Evolutionary conservation across 805 yeast genomes (phyloP), one percentile per base, ranked within the genome.

Genomic region (Starmerella geochares): DNA sequence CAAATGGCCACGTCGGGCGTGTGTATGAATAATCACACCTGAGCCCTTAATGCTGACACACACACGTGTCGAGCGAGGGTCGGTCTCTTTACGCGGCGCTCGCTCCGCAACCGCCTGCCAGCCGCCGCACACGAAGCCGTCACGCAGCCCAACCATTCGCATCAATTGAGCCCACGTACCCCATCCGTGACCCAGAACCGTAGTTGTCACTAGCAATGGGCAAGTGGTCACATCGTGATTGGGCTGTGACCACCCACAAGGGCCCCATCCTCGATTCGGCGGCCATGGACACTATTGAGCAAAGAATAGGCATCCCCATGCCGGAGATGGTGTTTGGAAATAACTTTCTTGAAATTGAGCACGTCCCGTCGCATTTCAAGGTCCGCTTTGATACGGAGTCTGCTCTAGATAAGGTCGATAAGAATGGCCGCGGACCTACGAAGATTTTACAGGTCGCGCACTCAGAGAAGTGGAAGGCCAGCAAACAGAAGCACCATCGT

Each of bases 281-380:
- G 1, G 95, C 87, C 61, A 75, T 90, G 50, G 95, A 86, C 51
- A 66, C 66, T 2, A 74, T 81, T 60, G 83, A 79, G 53, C 64
- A 59, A 13, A 76, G 75, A 4, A 73, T 82, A 47, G 79, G 79
- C 14, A 77, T 90, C 54, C 95, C 97, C 0, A 67, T 90, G 38
- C 99, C 99, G 0, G 99, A 92, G 64, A 92, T 92, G 97, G 87
- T 92, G 5, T 92, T 92, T 67, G 97, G 97, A 9, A 78, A 84
- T 57, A 88, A 84, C 62, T 66, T 67, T 50, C 78, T 87, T 10
- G 74, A 71, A 45, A 62, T 87, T 10, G 70, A 67, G 46, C 73
- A 76, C 52, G 55, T 55, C 21, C 52, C 52, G 10, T 59, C 69
- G 43, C 67, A 66, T 31, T 76, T 76, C 69, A 53, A 63, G 32